These are phyloP conservation scores for Scheffersomyces stipitis DNA, from an alignment of 805 yeast species.

Conservation along the genomic window DNA sequence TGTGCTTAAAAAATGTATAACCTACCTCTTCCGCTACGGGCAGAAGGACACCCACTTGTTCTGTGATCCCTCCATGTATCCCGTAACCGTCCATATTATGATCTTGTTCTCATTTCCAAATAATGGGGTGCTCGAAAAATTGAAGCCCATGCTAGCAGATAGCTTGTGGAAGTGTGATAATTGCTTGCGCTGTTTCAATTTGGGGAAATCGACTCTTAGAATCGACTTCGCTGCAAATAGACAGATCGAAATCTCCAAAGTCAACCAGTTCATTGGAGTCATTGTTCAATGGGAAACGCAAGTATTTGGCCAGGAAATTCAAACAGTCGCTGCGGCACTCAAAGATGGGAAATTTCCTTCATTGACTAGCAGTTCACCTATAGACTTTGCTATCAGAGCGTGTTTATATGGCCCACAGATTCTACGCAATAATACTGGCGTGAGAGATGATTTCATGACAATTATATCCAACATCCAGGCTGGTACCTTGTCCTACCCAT, in stretches of 20 bases:
- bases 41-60: slow-evolving; percentile 47
- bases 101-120: slow-evolving; percentile 62
- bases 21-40: slow-evolving; percentile 20
- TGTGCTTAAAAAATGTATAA: slow-evolving; percentile 24
- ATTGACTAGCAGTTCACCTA: background rate
- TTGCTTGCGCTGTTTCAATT: slow-evolving; percentile 55
- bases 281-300: slow-evolving; percentile 38
- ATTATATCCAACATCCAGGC: background rate
- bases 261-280: slow-evolving; percentile 28
- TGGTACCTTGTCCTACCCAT: background rate
- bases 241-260: slow-evolving; percentile 35
- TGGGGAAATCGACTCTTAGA: slow-evolving; percentile 51
- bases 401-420: slow-evolving; percentile 8
- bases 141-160: slow-evolving; percentile 36
- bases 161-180: slow-evolving; percentile 49
- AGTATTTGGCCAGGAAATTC: slow-evolving; percentile 10
- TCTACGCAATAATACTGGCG: slow-evolving; percentile 2
- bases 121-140: slow-evolving; percentile 44
- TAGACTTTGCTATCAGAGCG: background rate
- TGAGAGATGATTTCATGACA: slow-evolving; percentile 5
- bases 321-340: slow-evolving; percentile 4
- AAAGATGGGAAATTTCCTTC: slow-evolving; percentile 2
- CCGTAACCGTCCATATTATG: slow-evolving; percentile 53
- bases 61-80: slow-evolving; percentile 50
- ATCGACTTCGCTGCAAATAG: slow-evolving; percentile 53